Percentiles rank a stretch among this genome's conserved stretches.
Conservation (phyloP, 2,329 filamentous ascomycete species). For the Talaromyces albobiverticillius region DNA sequence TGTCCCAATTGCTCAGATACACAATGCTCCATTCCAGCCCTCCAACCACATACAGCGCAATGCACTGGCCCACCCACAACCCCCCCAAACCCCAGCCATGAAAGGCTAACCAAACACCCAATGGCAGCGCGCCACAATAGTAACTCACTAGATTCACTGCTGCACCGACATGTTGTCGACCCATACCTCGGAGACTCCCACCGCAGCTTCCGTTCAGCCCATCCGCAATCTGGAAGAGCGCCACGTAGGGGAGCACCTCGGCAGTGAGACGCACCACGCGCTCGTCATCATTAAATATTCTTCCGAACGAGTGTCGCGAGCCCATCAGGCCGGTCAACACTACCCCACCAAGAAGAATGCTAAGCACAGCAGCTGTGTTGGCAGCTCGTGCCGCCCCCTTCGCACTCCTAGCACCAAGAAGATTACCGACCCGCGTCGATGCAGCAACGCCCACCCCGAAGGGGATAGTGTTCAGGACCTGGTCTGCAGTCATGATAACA, state of each 20-base stretch:
- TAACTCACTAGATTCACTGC: constrained; percentile 79
- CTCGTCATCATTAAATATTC: constrained; percentile 76
- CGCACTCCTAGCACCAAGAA: constrained; percentile 67
- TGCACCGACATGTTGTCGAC: constrained; percentile 79
- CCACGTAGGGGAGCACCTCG: constrained; percentile 80
- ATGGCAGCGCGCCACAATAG: constrained; percentile 74
- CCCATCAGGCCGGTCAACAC: constrained; percentile 69
- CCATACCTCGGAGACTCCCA: constrained; percentile 78
- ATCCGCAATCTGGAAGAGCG: constrained; percentile 86
- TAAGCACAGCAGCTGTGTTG: constrained; percentile 71
- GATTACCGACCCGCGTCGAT: constrained; percentile 73
- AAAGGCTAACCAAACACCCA: constrained; percentile 82
- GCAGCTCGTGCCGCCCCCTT: constrained; percentile 68
- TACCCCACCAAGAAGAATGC: constrained; percentile 63
- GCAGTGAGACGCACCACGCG: constrained; percentile 70
- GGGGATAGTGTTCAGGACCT: constrained; percentile 79
- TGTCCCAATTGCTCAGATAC: constrained; percentile 71
- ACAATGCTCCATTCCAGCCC: constrained; percentile 76
- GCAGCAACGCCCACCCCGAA: constrained; percentile 84
- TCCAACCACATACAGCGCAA: constrained; percentile 77
- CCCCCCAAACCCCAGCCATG: constrained; percentile 79
- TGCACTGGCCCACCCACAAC: constrained; percentile 80
- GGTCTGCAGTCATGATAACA: constrained; percentile 87
- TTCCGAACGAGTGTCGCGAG: constrained; percentile 69
- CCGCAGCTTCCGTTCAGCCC: constrained; percentile 83